phyloP scores from a whole-genome alignment of 148 eudicot genomes.

The Silene uniflora region DNA sequence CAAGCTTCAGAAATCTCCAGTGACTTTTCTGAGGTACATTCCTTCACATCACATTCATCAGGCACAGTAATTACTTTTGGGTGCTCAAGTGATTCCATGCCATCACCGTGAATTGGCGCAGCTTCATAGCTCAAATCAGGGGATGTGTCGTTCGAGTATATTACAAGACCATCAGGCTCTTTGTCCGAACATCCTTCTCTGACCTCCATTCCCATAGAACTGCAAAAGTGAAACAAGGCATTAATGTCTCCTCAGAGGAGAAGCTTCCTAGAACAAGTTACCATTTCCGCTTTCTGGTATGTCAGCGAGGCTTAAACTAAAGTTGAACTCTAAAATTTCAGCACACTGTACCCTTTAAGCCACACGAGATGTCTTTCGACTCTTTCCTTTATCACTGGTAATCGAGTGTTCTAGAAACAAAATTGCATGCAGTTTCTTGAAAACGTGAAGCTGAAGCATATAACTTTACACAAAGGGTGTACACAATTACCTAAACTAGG shows the following conservation, averaged over 20 bases:
- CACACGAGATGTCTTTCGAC: not conserved
- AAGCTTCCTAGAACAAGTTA: too few relatives aligned
- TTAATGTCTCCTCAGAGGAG: not conserved
- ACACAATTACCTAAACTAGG: too few relatives aligned
- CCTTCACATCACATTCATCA: constrained; percentile 54
- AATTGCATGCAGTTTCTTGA: too few relatives aligned
- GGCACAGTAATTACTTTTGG: constrained; percentile 21
- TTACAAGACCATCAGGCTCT: constrained; percentile 52
- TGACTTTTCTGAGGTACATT: constrained; percentile 41
- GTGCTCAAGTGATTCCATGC: constrained; percentile 28
- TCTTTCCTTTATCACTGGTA: not conserved
- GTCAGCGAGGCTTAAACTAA: not conserved
- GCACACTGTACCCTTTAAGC: not conserved
- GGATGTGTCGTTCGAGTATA: constrained; percentile 35
- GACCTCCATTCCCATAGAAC: constrained; percentile 58
- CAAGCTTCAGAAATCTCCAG: constrained; percentile 30
- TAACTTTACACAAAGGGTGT: too few relatives aligned
- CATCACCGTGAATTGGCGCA: constrained; percentile 28
- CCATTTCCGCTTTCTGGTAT: too few relatives aligned
- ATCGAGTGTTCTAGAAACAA: too few relatives aligned
- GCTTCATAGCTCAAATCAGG: constrained; percentile 29
- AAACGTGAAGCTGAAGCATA: too few relatives aligned
- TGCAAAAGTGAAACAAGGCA: constrained; percentile 25
- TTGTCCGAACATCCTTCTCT: constrained; percentile 57
- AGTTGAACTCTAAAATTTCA: not conserved